Percentiles rank a stretch among this genome's conserved stretches.
Conservation (phyloP, 2,329 filamentous ascomycete species). For the Diplodia mutila region DNA sequence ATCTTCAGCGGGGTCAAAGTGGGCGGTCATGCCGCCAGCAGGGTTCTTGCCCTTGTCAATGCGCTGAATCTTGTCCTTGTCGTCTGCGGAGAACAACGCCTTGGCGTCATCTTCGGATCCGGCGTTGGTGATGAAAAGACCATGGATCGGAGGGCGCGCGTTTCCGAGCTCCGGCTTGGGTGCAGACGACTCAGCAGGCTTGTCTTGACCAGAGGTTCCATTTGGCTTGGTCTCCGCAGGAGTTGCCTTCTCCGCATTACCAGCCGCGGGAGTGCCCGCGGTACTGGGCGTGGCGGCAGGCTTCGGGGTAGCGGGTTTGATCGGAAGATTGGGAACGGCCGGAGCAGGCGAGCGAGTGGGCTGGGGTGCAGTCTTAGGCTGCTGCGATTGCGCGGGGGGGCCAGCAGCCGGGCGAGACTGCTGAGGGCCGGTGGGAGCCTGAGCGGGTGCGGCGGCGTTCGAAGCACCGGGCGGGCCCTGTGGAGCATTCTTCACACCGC, state of each 20-base stretch:
- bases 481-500: slow-evolving; percentile 70
- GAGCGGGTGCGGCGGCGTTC: slow-evolving; percentile 32
- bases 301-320: slow-evolving; percentile 57
- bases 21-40: slow-evolving; percentile 72
- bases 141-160: slow-evolving; percentile 66
- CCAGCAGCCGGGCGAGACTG: slow-evolving; percentile 39
- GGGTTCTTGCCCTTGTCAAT: slow-evolving; percentile 69
- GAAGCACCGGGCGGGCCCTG: slow-evolving; percentile 36
- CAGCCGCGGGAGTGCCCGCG: slow-evolving; percentile 27
- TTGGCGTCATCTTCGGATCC: slow-evolving; percentile 81
- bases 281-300: slow-evolving; percentile 43
- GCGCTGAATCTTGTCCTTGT: slow-evolving; percentile 74
- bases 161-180: slow-evolving; percentile 55
- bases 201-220: slow-evolving; percentile 51
- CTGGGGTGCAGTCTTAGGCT: slow-evolving; percentile 41
- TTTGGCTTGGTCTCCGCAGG: slow-evolving; percentile 53
- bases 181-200: slow-evolving; percentile 38
- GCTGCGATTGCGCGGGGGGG: slow-evolving; percentile 45
- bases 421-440: slow-evolving; percentile 28
- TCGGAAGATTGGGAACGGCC: slow-evolving; percentile 47
- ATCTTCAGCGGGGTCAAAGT: slow-evolving; percentile 79
- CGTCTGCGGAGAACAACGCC: slow-evolving; percentile 80
- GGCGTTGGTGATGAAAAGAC: slow-evolving; percentile 87
- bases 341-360: slow-evolving; percentile 48
- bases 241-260: slow-evolving; percentile 42